These are phyloP conservation scores for Gossypium laxum DNA, from an alignment of 441 rosid species.

Conservation along the genomic window DNA sequence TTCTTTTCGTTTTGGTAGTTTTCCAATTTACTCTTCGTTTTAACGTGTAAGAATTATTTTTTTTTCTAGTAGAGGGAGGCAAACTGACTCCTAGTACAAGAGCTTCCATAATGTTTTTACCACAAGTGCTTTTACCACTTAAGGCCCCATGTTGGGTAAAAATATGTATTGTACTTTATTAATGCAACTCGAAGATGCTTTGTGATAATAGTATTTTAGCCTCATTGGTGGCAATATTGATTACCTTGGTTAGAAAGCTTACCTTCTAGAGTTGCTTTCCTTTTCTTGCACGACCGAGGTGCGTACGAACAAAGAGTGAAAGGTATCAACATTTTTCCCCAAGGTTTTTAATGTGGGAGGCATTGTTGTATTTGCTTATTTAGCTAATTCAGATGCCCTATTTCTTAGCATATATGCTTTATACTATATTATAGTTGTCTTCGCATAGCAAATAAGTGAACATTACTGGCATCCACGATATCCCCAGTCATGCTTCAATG, in stretches of 20 bases:
- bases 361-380: neutral
- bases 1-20: no score
- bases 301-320: conserved; percentile 36
- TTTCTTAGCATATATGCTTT: neutral
- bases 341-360: neutral
- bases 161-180: neutral
- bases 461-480: no score
- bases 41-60: no score
- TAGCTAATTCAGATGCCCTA: neutral
- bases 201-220: neutral
- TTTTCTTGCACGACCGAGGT: conserved; percentile 17
- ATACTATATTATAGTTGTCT: neutral
- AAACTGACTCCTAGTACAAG: no score
- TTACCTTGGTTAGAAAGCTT: conserved; percentile 28
- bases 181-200: neutral
- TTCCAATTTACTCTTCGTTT: no score
- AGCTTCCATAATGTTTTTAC: no score
- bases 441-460: neutral
- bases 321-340: conserved; percentile 21
- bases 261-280: conserved; percentile 48
- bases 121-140: conserved; percentile 17
- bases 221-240: neutral
- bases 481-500: neutral
- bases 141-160: conserved; percentile 68
- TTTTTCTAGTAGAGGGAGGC: no score